A percentile compares a stretch with the other conserved stretches of the same genome.
Conservation (phyloP, 176 grass and related monocot species). For the Triticum timopheevii region DNA sequence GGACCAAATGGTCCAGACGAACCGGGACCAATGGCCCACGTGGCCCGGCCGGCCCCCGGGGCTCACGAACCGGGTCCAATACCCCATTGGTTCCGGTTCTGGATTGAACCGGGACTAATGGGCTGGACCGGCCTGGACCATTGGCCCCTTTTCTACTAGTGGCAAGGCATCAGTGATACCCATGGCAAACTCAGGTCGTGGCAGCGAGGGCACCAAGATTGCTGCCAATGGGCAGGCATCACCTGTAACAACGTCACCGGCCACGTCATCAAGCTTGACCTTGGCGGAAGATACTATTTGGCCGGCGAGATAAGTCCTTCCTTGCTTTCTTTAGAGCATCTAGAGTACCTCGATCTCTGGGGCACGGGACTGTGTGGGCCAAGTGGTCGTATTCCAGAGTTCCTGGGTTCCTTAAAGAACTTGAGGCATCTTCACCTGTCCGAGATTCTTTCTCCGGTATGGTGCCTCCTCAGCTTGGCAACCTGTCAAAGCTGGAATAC, state of each 20-base stretch:
- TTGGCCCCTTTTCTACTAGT: no score
- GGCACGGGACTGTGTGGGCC: no score
- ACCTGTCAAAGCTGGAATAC: neutral
- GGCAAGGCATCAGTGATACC: neutral
- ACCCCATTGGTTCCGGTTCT: no score
- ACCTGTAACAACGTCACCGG: neutral
- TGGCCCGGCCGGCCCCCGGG: no score
- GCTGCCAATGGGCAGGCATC: slow-evolving; percentile 52
- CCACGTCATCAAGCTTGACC: neutral
- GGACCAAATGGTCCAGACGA: no score
- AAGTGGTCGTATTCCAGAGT: neutral
- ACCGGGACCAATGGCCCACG: no score
- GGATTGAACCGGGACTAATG: no score
- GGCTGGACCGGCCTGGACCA: no score
- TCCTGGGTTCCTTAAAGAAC: slow-evolving; percentile 27
- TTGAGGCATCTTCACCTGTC: slow-evolving; percentile 26
- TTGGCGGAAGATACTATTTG: neutral
- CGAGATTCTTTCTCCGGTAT: neutral
- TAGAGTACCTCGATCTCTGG: slow-evolving; percentile 24
- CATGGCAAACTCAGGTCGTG: neutral
- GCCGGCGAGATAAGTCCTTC: slow-evolving; percentile 31
- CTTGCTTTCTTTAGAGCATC: slow-evolving; percentile 22
- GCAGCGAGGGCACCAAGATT: neutral
- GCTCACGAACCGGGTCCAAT: no score
- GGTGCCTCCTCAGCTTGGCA: slow-evolving; percentile 9